Percentiles rank a stretch among this genome's conserved stretches.
Conservation (phyloP, 2,329 filamentous ascomycete species). For the Beauveria bassiana region DNA sequence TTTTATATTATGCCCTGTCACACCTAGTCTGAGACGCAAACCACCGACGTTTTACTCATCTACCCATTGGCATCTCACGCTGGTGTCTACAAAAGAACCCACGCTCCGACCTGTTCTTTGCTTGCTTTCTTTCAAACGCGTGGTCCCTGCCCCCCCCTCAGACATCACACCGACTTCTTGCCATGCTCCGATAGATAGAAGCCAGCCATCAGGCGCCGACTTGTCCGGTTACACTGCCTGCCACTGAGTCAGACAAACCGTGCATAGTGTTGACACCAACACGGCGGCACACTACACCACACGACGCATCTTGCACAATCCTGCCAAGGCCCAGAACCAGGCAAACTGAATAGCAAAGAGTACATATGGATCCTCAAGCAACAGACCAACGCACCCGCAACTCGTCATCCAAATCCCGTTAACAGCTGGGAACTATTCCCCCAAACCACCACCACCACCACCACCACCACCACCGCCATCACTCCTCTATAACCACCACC, state of each 20-base stretch:
- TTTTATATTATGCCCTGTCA: background rate
- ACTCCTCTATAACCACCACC: background rate
- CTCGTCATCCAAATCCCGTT: constrained; percentile 6
- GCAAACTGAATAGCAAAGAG: background rate
- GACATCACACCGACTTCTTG: constrained; percentile 4
- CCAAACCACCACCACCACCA: background rate
- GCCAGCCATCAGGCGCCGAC: background rate
- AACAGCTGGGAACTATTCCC: background rate
- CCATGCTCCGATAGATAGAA: background rate
- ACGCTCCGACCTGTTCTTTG: background rate
- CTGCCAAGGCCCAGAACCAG: background rate
- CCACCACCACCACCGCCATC: background rate
- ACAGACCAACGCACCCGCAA: constrained; percentile 11
- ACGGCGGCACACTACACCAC: background rate
- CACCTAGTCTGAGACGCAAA: background rate
- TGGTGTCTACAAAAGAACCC: background rate
- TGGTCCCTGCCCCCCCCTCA: background rate
- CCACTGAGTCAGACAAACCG: background rate
- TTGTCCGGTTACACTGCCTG: background rate
- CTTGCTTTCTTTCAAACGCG: background rate
- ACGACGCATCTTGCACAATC: background rate
- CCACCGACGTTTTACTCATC: background rate
- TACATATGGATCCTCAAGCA: constrained; percentile 8
- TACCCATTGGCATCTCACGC: background rate
- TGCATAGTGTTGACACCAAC: background rate